Percentiles rank a stretch among this genome's conserved stretches.
phyloP scores from a whole-genome alignment of 2,329 filamentous ascomycete species.

The Verticillium dahliae region DNA sequence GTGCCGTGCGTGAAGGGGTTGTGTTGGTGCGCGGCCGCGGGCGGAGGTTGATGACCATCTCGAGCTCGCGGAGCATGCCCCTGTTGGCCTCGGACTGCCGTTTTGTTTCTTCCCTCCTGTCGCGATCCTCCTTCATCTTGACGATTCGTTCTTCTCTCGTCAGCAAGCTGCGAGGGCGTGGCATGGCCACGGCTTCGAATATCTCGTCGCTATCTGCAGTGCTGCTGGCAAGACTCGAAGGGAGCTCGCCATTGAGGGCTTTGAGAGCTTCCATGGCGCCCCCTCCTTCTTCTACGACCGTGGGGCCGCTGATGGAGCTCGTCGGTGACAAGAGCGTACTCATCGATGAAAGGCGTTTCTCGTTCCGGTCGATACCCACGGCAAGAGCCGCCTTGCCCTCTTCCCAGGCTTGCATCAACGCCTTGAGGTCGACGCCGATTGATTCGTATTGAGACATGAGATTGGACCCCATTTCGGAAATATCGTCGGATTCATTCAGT shows the following conservation, averaged over 20 bases:
- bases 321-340: constrained; percentile 53
- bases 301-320: constrained; percentile 61
- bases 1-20: constrained; percentile 24
- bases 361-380: constrained; percentile 74
- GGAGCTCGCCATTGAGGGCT: constrained; percentile 67
- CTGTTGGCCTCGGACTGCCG: constrained; percentile 76
- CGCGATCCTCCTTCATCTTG: constrained; percentile 83
- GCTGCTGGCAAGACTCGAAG: constrained; percentile 41
- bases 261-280: constrained; percentile 36
- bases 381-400: constrained; percentile 78
- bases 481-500: constrained; percentile 65
- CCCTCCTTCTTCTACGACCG: constrained; percentile 49
- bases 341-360: constrained; percentile 60
- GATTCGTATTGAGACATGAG: constrained; percentile 90
- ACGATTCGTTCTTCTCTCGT: constrained; percentile 81
- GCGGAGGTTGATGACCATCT: constrained; percentile 70
- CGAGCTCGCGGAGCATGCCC: constrained; percentile 87
- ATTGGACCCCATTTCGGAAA: constrained; percentile 69
- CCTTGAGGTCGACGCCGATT: constrained; percentile 79
- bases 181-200: constrained; percentile 81
- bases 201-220: constrained; percentile 67
- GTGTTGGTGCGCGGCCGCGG: constrained; percentile 31
- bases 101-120: constrained; percentile 61
- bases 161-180: constrained; percentile 61
- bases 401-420: constrained; percentile 79